Percentiles rank a stretch among this genome's conserved stretches.
Evolutionary conservation across 305 asterid species (phyloP).

Genomic region (Solanum hybrid): DNA sequence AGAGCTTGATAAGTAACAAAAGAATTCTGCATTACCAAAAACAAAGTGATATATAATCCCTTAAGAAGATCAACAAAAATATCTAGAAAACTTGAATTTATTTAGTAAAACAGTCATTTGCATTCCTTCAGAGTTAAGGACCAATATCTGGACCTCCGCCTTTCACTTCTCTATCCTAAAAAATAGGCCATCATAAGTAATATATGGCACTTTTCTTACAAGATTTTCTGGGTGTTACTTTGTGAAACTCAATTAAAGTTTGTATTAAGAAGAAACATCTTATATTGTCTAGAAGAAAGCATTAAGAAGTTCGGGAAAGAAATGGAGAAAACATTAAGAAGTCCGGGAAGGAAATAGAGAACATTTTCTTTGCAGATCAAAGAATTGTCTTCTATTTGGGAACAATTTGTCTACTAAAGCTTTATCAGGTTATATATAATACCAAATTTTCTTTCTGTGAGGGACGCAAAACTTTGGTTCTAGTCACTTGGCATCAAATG

Average conservation of each 20-base stretch:
- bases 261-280: not conserved
- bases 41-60: not conserved
- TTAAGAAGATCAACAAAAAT: not conserved
- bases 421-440: not conserved
- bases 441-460: not conserved
- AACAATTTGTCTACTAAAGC: not conserved
- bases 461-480: not conserved
- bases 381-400: not conserved
- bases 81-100: not conserved
- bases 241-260: not conserved
- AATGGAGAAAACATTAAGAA: not conserved
- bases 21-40: slow-evolving; percentile 49
- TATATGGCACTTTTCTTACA: not conserved
- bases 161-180: not conserved
- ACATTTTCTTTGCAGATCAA: not conserved
- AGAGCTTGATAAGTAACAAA: slow-evolving; percentile 72
- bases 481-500: not conserved
- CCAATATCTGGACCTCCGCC: not conserved
- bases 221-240: not conserved
- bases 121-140: not conserved
- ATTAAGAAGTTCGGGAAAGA: not conserved
- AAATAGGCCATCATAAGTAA: not conserved
- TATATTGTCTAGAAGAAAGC: not conserved
- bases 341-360: not conserved
- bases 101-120: not conserved